These are phyloP conservation scores for Xylariaceae sp. DNA, from an alignment of 2,329 filamentous ascomycete species.

Conservation along the genomic window DNA sequence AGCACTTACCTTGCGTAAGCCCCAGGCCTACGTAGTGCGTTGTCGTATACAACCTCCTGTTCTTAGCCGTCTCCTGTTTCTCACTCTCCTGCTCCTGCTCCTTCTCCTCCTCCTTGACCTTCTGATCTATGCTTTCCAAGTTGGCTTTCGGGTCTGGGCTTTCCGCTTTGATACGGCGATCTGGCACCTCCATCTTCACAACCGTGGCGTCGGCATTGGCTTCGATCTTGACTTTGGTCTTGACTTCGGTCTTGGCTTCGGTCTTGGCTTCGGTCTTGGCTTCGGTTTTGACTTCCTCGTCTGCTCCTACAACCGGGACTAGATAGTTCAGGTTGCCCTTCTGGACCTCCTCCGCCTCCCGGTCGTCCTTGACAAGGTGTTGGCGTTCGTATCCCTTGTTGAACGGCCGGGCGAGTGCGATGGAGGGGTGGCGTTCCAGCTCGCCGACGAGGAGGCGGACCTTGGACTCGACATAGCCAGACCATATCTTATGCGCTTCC, in stretches of 20 bases:
- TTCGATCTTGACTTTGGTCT: slow-evolving; percentile 25
- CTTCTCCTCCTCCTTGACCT: slow-evolving; percentile 21
- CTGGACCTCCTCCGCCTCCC: slow-evolving; percentile 48
- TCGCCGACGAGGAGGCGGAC: slow-evolving; percentile 78
- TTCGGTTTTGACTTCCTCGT: slow-evolving; percentile 3
- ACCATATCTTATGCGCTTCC: slow-evolving; percentile 81
- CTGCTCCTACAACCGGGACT: slow-evolving; percentile 26
- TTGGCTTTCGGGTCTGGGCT: no score
- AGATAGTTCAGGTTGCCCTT: slow-evolving; percentile 47
- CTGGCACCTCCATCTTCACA: no score
- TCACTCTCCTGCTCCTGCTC: no score
- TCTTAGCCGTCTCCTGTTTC: no score
- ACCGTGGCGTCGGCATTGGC: no score
- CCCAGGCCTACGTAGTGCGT: slow-evolving; percentile 93
- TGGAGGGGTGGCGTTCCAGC: slow-evolving; percentile 73
- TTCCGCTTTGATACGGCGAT: no score
- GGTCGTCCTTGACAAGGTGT: slow-evolving; percentile 59
- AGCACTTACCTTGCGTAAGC: slow-evolving; percentile 61
- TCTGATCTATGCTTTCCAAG: no score
- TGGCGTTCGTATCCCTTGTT: slow-evolving; percentile 86
- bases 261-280: slow-evolving; percentile 23
- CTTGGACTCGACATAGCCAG: slow-evolving; percentile 89
- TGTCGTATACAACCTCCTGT: slow-evolving; percentile 67
- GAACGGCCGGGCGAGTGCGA: slow-evolving; percentile 82
- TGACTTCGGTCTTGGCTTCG: slow-evolving; percentile 14